Evolutionary conservation across 106 monocot species (phyloP), one percentile per base, ranked within the genome.

Genomic region (Dendrobium officinale): DNA sequence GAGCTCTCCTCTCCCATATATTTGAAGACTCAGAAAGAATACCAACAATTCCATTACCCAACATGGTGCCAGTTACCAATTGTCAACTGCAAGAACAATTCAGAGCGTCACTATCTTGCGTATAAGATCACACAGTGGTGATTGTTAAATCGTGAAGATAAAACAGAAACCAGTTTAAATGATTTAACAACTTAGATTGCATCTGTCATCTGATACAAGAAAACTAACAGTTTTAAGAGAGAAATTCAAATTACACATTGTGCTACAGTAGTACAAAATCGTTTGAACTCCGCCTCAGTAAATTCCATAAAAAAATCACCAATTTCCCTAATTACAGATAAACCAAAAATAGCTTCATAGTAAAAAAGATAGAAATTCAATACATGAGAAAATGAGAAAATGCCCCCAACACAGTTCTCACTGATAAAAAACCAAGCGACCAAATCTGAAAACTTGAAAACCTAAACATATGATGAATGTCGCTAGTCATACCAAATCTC

Each of bases 1-100:
- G 99, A 26, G 85, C 87, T 79, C 99, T 90, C 80, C 99, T 85
- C 72, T 99, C 99, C 99, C 99, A 99, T n/a, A 90, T 73, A 83
- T 88, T 95, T 37, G 72, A 79, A 26, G 95, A 79, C 80, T 99
- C 95, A 0, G 95, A 80, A 33, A 99, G 88, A 67, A 99, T 90
- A 6, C 99, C 99, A 41, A 99, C 91, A 51, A 95, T 83, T 73
- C 99, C 91, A 86, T 99, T 99, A 18, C 99, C 99, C 79, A 86
- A 42, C 88, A 89, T 83, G 45, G 54, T 81, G 68, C 43, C 74
- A 73, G 31, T 80, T 49, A 67, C 72, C 85, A 85, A 79, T 68
- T 67, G 33, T 59, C 47, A 26, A 37, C 72, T 19, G 73, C 33
- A 55, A 37, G n/a, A 73, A 41, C 74, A 74, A 74, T 70, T 70